These are phyloP conservation scores for Hypomontagnella monticulosa DNA, from an alignment of 495 filamentous ascomycete species.

Conservation along the genomic window DNA sequence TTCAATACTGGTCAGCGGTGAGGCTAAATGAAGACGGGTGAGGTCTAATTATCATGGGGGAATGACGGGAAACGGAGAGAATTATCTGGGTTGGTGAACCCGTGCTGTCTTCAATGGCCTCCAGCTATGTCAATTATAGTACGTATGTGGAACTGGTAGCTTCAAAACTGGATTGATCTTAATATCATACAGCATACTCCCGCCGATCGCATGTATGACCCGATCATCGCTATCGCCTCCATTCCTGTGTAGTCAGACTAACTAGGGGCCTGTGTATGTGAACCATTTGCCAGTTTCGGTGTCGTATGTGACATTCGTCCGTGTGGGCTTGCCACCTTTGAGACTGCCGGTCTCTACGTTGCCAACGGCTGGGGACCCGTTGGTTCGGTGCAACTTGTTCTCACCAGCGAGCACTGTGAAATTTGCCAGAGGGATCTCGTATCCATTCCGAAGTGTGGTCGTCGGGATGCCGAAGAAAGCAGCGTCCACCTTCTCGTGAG, in stretches of 20 bases:
- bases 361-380: conserved; percentile 56
- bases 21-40: too few relatives aligned
- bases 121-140: too few relatives aligned
- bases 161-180: too few relatives aligned
- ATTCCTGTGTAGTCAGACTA: too few relatives aligned
- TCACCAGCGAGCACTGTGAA: conserved; percentile 67
- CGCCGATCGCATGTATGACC: not conserved
- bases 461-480: conserved; percentile 65
- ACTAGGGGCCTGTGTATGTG: conserved; percentile 26
- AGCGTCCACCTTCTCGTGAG: conserved; percentile 60
- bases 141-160: too few relatives aligned
- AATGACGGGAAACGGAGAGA: too few relatives aligned
- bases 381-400: conserved; percentile 60
- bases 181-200: not conserved
- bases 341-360: conserved; percentile 56
- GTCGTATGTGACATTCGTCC: conserved; percentile 59
- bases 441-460: conserved; percentile 51
- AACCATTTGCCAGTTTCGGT: conserved; percentile 54
- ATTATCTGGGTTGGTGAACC: too few relatives aligned
- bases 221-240: not conserved
- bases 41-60: too few relatives aligned
- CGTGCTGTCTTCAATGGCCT: too few relatives aligned
- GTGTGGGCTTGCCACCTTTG: conserved; percentile 55
- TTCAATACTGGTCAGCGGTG: too few relatives aligned
- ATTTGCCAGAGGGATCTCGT: conserved; percentile 67